These are phyloP conservation scores for Macaranga tanarius DNA, from an alignment of 441 rosid genomes.

Conservation along the genomic window DNA sequence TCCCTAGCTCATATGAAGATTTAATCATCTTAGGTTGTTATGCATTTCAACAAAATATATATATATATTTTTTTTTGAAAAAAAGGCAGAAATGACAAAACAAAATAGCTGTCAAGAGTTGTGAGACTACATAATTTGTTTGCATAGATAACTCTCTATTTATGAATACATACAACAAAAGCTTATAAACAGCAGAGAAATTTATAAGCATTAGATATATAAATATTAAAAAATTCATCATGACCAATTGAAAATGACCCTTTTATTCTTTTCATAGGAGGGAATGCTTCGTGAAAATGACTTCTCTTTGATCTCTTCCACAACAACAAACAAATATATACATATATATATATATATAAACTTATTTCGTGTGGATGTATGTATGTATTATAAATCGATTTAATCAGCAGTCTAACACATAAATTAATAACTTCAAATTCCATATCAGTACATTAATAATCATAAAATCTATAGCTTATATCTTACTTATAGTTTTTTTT, in stretches of 20 bases:
- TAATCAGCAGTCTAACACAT: no score
- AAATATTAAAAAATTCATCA: neutral
- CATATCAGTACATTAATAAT: no score
- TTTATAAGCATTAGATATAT: neutral
- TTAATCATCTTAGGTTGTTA: no score
- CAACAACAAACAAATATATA: no score
- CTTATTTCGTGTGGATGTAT: no score
- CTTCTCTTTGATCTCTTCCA: neutral
- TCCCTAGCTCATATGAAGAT: no score
- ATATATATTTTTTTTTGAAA: no score
- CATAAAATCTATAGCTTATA: no score
- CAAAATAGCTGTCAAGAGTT: slow-evolving; percentile 12
- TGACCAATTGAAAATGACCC: slow-evolving; percentile 3
- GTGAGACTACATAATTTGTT: neutral
- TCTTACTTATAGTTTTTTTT: no score
- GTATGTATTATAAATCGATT: no score
- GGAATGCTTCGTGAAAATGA: slow-evolving; percentile 13
- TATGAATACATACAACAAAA: neutral
- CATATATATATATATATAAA: no score
- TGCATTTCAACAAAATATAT: neutral
- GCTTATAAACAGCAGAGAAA: neutral
- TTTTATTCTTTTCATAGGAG: slow-evolving; percentile 13
- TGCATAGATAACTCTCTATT: neutral
- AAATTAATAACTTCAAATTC: no score
- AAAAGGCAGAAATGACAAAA: neutral